Base-by-base conservation (phyloP, 768 basidiomycete genomes). In the Russula olivacea region DNA sequence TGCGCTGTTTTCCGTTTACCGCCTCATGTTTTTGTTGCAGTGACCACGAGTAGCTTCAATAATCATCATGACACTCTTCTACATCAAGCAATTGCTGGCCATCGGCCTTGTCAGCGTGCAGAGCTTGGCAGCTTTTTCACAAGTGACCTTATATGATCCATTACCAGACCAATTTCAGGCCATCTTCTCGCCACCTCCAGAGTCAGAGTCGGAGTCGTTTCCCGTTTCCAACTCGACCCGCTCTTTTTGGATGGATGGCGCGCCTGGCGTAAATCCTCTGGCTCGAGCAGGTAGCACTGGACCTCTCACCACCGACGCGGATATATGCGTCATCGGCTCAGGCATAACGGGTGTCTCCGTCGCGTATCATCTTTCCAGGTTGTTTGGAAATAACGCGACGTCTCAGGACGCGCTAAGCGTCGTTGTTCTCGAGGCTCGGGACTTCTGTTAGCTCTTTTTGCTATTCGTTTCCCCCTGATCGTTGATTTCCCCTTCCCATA, bases 371-470 rank as follows among this genome's bases (percentile, higher is more conserved):
- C 76, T 93, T 38, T 76, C 83, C 3, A 75, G 77, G 55, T 41
- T 64, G 17, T 40, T 71, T 32, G 32, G 41, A 11, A 55, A 60
- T 15, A 43, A 58, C 3, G 34, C 36, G 17, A 38, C 69, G 12
- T 63, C 50, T 14, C 36, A 61, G 23, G 51, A 66, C 45, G 69
- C 77, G 19, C 65, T 82, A 49, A 83, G 75, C 34, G 78, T 86
- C 0, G 83, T 86, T 19, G 76, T 95, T 14, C 72, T 97, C 10
- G 93, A 96, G 70, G 94, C 92, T 4, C 77, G 94, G 68, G 87
- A 91, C 69, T 88, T 94, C 72, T 89, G 93, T 92, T 25, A 75
- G 89, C 38, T 68, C 78, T 53, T 4, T 23, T 34, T 14, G 48
- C 10, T 9, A 14, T 14, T 25, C 15, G 14, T 51, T 52, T 36